phyloP scores from a whole-genome alignment of 768 basidiomycete genomes.

The Mycena belliarum region DNA sequence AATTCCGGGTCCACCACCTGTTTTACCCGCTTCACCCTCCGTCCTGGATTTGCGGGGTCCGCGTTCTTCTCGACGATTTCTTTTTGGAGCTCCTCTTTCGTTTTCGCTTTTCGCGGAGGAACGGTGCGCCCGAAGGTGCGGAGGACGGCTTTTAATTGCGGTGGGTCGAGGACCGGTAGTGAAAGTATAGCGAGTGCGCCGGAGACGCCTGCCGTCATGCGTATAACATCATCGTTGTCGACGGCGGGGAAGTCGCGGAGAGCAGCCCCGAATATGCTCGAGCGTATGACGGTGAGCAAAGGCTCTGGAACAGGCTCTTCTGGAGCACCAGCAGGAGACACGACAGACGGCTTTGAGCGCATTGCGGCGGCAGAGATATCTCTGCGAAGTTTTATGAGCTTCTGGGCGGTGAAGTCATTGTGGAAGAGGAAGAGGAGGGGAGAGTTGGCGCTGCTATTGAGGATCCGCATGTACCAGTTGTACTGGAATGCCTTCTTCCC shows the following conservation, averaged over 20 bases:
- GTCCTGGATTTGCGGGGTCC: constrained; percentile 68
- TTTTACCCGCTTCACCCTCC: constrained; percentile 61
- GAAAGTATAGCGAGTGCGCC: constrained; percentile 68
- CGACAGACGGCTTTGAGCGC: constrained; percentile 38
- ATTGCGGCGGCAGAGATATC: constrained; percentile 63
- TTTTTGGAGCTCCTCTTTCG: constrained; percentile 50
- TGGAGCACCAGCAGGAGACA: constrained; percentile 31
- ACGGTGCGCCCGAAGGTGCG: constrained; percentile 66
- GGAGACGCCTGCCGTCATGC: constrained; percentile 57
- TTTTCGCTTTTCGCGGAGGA: constrained; percentile 57
- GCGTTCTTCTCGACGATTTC: constrained; percentile 57
- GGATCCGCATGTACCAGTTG: constrained; percentile 74
- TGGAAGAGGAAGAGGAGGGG: constrained; percentile 82
- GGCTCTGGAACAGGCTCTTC: constrained; percentile 38
- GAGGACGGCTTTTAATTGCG: constrained; percentile 66
- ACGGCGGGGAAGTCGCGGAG: constrained; percentile 61
- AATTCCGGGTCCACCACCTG: constrained; percentile 64
- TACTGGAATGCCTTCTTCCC: constrained; percentile 82
- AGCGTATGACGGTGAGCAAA: constrained; percentile 69
- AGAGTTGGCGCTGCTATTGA: constrained; percentile 53
- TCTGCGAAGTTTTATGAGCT: constrained; percentile 66
- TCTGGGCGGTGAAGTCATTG: constrained; percentile 68
- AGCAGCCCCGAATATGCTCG: constrained; percentile 79
- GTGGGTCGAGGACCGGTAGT: constrained; percentile 69
- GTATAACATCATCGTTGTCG: constrained; percentile 45